A percentile compares a stretch with the other conserved stretches of the same genome.
phyloP scores from a whole-genome alignment of 768 basidiomycete genomes.

The Favolaschia claudopus region DNA sequence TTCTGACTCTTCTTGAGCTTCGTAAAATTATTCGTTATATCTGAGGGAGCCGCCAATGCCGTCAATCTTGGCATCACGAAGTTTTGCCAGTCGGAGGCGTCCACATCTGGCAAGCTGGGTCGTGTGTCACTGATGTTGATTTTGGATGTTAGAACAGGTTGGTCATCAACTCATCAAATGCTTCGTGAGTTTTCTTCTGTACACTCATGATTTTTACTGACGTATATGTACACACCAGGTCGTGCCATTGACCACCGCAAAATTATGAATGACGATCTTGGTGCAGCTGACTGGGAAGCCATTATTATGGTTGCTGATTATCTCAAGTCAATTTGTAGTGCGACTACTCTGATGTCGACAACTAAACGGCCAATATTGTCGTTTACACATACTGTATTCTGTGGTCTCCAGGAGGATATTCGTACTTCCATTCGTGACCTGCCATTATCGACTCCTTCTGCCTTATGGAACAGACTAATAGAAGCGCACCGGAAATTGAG shows the following conservation, averaged over 20 bases:
- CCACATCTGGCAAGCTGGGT: background rate
- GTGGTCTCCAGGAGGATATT: no score
- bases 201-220: no score
- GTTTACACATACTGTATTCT: no score
- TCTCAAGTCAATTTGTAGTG: no score
- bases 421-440: no score
- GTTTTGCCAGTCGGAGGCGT: background rate
- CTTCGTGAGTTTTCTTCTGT: conserved; percentile 29
- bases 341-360: no score
- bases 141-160: conserved; percentile 37
- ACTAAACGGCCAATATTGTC: no score
- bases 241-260: background rate
- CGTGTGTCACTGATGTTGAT: conserved; percentile 33
- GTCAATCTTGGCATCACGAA: conserved; percentile 12
- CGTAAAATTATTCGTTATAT: conserved; percentile 24
- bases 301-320: no score
- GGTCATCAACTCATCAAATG: conserved; percentile 42
- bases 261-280: background rate
- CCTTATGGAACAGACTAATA: background rate
- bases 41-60: conserved; percentile 26
- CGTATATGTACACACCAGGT: background rate
- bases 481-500: background rate
- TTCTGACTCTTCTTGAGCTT: conserved; percentile 19
- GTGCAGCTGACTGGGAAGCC: no score
- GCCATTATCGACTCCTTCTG: background rate